Conservation (phyloP, 1,284 basidiomycete genomes). For the Hortiboletus rubellus region DNA sequence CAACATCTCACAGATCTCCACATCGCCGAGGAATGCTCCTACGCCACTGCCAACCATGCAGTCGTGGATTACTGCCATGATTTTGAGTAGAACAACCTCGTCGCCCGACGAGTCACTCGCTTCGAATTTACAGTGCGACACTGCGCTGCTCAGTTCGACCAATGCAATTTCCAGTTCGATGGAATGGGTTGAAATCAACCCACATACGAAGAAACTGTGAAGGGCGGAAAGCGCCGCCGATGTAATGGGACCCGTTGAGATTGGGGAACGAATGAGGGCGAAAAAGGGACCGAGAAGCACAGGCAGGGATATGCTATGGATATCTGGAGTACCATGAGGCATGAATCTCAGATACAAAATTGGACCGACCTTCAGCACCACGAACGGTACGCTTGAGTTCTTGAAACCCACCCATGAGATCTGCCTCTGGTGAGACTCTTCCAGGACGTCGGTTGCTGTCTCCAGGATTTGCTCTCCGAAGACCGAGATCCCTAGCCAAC, state of each 20-base stretch:
- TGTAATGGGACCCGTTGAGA: slow-evolving; percentile 94
- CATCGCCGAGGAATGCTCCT: slow-evolving; percentile 77
- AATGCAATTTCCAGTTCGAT: slow-evolving; percentile 63
- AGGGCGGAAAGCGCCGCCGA: slow-evolving; percentile 85
- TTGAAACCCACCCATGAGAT: slow-evolving; percentile 89
- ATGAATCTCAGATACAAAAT: slow-evolving; percentile 2
- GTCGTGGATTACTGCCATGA: slow-evolving; percentile 89
- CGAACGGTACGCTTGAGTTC: slow-evolving; percentile 78
- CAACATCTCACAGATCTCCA: slow-evolving; percentile 97
- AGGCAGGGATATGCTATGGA: slow-evolving; percentile 54
- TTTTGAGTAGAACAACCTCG: slow-evolving; percentile 92
- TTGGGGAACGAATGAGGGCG: slow-evolving; percentile 86
- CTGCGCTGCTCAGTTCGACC: slow-evolving; percentile 82
- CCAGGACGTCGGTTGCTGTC: slow-evolving; percentile 41
- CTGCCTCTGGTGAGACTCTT: slow-evolving; percentile 61
- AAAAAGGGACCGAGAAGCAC: slow-evolving; percentile 87
- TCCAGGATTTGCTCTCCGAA: slow-evolving; percentile 57
- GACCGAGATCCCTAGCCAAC: slow-evolving; percentile 70
- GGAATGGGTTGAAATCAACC: slow-evolving; percentile 62
- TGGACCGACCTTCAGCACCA: slow-evolving; percentile 68
- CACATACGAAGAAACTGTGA: slow-evolving; percentile 83
- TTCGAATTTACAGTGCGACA: slow-evolving; percentile 98
- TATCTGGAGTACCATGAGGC: slow-evolving; percentile 47
- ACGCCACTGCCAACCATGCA: slow-evolving; percentile 68
- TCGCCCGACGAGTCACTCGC: slow-evolving; percentile 94